Evolutionary conservation across 106 monocot species (phyloP), one percentile per base, ranked within the genome.

Genomic region (Phalaenopsis aphrodite): DNA sequence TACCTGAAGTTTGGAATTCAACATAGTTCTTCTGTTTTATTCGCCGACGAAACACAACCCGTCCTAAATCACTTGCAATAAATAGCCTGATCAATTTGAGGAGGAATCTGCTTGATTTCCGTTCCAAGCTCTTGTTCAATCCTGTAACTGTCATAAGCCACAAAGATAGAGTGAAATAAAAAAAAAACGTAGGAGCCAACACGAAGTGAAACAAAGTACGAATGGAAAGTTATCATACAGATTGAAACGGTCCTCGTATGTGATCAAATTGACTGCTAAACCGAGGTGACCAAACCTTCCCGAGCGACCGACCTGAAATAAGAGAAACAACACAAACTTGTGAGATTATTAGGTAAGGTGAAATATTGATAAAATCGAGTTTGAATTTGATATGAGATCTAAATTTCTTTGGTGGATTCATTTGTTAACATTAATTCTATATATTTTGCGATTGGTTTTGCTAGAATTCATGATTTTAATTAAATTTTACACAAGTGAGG

Each of bases 41-140:
- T 45, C 1, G 6, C 6, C 0, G 43, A 45, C 43, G 43, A 45
- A 4, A 45, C 43, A 45, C 6, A 45, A 45, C 43, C 43, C 43
- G 6, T 45, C 43, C 4, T 16, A 57, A 2, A 82, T 93, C 87
- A 99, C 69, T 87, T 88, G 87, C 98, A 99, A 72, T 99, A 99
- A 49, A 99, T 83, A 66, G 94, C 84, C 81, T 88, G 89, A 75
- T 99, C 98, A 41, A 99, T 94, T 80, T 94, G 92, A 11, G 90
- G 91, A 41, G 98, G 98, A 79, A 99, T 99, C 76, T 92, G 89
- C 77, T 95, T 94, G 42, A 99, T 99, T 79, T 99, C 98, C 48
- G 98, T 95, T 46, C 94, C 98, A 76, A 99, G 88, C 82, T 99
- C 94, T 88, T 99, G 90, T 84, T 99, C 98, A 75, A 95, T 99